Evolutionary conservation across 2,329 filamentous ascomycete genomes (phyloP), one percentile per base, ranked within the genome.

Genomic region (Colletotrichum sp.): DNA sequence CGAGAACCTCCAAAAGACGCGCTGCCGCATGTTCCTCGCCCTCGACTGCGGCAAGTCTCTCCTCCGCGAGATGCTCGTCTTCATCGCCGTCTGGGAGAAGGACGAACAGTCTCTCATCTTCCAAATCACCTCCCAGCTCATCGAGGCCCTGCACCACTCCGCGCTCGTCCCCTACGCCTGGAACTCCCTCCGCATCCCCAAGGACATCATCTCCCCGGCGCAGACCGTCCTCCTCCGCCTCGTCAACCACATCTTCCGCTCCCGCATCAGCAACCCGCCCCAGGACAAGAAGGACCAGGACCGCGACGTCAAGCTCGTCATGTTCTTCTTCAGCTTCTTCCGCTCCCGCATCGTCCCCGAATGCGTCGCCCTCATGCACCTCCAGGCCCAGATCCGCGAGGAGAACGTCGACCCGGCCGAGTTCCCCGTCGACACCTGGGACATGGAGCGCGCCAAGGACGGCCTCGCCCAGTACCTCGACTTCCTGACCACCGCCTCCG

Each of bases 381-480:
- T 98, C 5, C 96, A 99, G 86, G 95, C 95, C 18, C 94, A 98
- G 82, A 98, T 98, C 39, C 93, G 95, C 57, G 92, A 93, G 55
- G 93, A 93, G 36, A 90, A 93, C 72, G 92, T 93, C 18, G 91
- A 96, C 76, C 93, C 95, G 0, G 92, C 95, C 77, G 96, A 98
- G 81, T 99, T 98, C 80, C 96, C 96, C 0, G 93, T 98, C 3
- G 98, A 99, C 80, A 91, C 96, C 63, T 99, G 96, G 96, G 96
- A 99, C 81, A 98, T 99, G 94, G 96, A 99, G 83, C 92, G 96
- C 16, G 96, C 98, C 75, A 98, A 98, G 83, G 96, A 99, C 81
- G 96, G 96, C 1, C 92, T 99, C 2, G 95, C 96, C 68, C 96
- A 98, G 84, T 98, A 98, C 82, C 91, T 99, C 3, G 96, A 98